Evolutionary conservation across 2,329 filamentous ascomycete species (phyloP), one percentile per base, ranked within the genome.

Genomic region (Fonsecaea multimorphosa): DNA sequence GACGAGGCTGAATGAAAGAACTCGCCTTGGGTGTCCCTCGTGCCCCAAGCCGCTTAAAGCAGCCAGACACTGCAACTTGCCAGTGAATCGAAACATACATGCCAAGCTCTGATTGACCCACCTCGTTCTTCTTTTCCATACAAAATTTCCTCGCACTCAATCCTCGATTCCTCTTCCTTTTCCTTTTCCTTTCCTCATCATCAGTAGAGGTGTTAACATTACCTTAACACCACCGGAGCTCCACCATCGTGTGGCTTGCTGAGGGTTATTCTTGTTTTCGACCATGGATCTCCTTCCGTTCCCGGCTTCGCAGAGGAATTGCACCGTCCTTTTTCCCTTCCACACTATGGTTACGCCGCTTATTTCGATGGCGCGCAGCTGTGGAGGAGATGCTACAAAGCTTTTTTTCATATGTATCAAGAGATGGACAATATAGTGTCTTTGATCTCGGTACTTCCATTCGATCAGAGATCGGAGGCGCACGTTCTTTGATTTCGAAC

Each of bases 181-280:
- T 71, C 74, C 77, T 73, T 64, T 73, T 77, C 77, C 75, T 74
- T 51, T n/a, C 24, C 36, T 72, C 75, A 82, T 80, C 79, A 82
- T 82, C 80, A 82, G 80, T 82, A 82, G 80, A 76, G 79, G 80
- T 82, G 81, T 82, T 72, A 72, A 81, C 79, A 78, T 78, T 70
- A 79, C 76, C 75, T 77, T 78, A 78, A 80, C 78, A 80, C 74
- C 73, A 78, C 75, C 75, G 78, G 76, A 79, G 80, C 79, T 81
- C 79, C 79, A 78, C 77, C 73, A 77, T 72, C 72, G 78, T 49
- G 44, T 77, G 79, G 81, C 79, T 79, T 77, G 78, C 81, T 82
- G 78, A 83, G 81, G 78, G 75, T 79, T 82, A 77, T 82, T 79
- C 77, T 76, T 73, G 60, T 76, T 67, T 74, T 73, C 75, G 73